Evolutionary conservation across 2,329 filamentous ascomycete genomes (phyloP).

Genomic region (Fusarium nanum): DNA sequence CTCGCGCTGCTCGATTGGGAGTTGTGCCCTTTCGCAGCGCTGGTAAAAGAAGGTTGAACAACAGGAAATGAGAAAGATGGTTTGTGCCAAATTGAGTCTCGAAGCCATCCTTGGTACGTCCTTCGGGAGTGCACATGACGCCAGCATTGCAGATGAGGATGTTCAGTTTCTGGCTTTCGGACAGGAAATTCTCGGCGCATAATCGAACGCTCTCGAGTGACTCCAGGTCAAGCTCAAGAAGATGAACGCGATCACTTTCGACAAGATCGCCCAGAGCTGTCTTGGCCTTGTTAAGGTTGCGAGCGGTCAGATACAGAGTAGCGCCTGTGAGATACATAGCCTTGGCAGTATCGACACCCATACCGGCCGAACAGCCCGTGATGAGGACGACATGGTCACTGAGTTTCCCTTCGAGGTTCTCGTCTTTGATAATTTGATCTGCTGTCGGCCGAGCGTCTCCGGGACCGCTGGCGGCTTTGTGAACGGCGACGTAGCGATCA

Average conservation of each 20-base stretch:
- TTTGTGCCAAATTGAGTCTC: slow-evolving; percentile 17
- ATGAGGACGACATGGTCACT: accelerated
- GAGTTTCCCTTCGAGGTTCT: background rate
- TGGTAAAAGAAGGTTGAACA: background rate
- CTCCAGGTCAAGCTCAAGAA: background rate
- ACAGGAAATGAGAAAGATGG: background rate
- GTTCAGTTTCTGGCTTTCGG: background rate
- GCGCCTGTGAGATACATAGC: slow-evolving; percentile 1
- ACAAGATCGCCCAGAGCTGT: background rate
- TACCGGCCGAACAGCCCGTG: background rate
- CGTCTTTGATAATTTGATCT: slow-evolving; percentile 5
- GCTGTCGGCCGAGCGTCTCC: slow-evolving; percentile 6
- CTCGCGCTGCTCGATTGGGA: background rate
- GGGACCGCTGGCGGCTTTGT: background rate
- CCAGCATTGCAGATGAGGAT: slow-evolving; percentile 13
- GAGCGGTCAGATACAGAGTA: slow-evolving; percentile 2
- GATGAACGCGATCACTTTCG: background rate
- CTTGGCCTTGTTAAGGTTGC: slow-evolving; percentile 2
- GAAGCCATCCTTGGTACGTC: background rate
- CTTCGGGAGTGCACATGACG: slow-evolving; percentile 7
- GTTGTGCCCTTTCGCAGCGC: background rate
- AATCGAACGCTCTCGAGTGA: background rate
- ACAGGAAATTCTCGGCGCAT: background rate
- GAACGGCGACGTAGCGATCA: slow-evolving; percentile 12
- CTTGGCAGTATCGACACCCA: slow-evolving; percentile 1